These are phyloP conservation scores for Mycena floridula DNA, from an alignment of 768 basidiomycete genomes.

Conservation along the genomic window DNA sequence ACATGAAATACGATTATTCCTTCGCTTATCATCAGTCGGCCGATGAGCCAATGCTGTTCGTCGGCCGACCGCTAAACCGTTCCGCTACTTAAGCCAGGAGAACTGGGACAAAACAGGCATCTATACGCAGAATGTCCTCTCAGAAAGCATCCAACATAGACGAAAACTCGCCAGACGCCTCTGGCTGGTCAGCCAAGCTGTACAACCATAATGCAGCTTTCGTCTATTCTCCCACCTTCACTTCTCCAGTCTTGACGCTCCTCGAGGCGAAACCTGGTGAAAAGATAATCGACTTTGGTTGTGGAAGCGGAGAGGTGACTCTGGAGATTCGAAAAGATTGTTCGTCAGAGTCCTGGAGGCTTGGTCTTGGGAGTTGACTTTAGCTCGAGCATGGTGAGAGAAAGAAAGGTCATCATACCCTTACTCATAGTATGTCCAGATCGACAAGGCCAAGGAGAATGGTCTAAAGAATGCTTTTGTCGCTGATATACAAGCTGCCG, in stretches of 20 bases:
- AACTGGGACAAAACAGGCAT: too few relatives aligned
- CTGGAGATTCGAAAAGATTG: conserved; percentile 44
- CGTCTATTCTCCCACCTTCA: conserved; percentile 44
- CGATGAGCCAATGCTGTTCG: too few relatives aligned
- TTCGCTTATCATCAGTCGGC: too few relatives aligned
- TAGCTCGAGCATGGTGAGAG: conserved; percentile 65
- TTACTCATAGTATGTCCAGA: conserved; percentile 29
- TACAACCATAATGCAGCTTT: conserved; percentile 50
- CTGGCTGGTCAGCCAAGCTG: conserved; percentile 27
- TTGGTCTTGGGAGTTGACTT: conserved; percentile 66
- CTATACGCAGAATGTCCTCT: too few relatives aligned
- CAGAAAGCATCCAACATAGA: too few relatives aligned
- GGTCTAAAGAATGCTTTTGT: conserved; percentile 42
- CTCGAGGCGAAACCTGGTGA: conserved; percentile 63
- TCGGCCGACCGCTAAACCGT: too few relatives aligned
- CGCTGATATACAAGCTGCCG: conserved; percentile 47
- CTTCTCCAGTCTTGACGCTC: conserved; percentile 48
- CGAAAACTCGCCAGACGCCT: not conserved
- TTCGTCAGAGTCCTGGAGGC: conserved; percentile 39
- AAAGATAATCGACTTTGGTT: conserved; percentile 70
- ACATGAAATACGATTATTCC: too few relatives aligned
- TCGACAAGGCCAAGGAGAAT: conserved; percentile 42
- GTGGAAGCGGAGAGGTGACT: conserved; percentile 79
- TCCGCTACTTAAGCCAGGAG: too few relatives aligned
- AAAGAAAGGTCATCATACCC: too few relatives aligned